These are phyloP conservation scores for Diaporthe destruens DNA, from an alignment of 2,329 filamentous ascomycete genomes.

Conservation along the genomic window DNA sequence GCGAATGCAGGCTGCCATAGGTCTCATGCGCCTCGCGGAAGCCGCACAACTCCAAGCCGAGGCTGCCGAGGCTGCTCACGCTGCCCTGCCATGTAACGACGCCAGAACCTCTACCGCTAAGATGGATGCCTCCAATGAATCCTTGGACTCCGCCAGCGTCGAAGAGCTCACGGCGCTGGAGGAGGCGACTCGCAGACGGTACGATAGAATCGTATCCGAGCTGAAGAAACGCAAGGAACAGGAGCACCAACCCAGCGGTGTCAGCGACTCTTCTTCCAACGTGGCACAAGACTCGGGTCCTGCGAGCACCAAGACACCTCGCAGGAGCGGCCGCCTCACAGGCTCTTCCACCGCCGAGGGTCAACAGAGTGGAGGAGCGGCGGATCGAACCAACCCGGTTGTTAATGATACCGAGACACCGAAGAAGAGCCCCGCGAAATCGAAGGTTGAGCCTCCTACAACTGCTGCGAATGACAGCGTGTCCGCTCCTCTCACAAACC, in stretches of 20 bases:
- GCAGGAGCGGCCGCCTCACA: not conserved
- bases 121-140: not conserved
- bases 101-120: not conserved
- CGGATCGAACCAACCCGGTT: not conserved
- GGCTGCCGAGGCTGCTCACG: not conserved
- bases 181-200: constrained; percentile 21
- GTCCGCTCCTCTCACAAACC: not conserved
- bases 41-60: not conserved
- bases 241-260: not conserved
- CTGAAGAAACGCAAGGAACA: constrained; percentile 7
- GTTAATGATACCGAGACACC: not conserved
- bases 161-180: constrained; percentile 34
- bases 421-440: not conserved
- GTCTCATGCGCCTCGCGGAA: constrained; percentile 14
- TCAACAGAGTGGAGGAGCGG: not conserved
- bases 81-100: not conserved
- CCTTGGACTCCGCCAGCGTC: constrained; percentile 18
- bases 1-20: constrained; percentile 19
- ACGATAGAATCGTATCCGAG: constrained; percentile 30
- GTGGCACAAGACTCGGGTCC: not conserved
- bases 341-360: not conserved
- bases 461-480: not conserved
- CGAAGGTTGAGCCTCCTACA: not conserved
- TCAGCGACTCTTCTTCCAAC: not conserved
- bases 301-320: not conserved